Conservation (phyloP, 805 yeast species). For the Candida sonorensis region DNA sequence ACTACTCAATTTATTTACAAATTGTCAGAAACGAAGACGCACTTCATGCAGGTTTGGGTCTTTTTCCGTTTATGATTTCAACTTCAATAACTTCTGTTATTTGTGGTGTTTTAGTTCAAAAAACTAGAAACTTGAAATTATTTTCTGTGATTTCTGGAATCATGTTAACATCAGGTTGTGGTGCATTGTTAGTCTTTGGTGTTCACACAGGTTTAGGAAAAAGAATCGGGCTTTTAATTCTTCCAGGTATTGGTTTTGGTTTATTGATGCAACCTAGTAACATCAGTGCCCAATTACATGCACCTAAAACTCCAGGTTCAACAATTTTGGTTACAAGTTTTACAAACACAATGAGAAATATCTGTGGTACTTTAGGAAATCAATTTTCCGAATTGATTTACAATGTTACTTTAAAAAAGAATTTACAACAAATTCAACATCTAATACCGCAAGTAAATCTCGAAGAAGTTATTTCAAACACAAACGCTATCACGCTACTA, state of each 20-base stretch:
- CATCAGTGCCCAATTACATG: constrained; percentile 39
- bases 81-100: constrained; percentile 32
- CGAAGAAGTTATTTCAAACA: background rate
- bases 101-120: constrained; percentile 33
- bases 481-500: constrained; percentile 4
- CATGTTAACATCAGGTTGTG: constrained; percentile 36
- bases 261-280: constrained; percentile 36
- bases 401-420: constrained; percentile 21
- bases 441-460: background rate
- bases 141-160: constrained; percentile 30
- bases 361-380: constrained; percentile 41
- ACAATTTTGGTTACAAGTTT: constrained; percentile 41
- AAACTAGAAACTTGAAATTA: constrained; percentile 35
- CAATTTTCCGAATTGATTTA: constrained; percentile 37
- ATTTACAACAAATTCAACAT: constrained; percentile 5
- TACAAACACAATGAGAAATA: constrained; percentile 35
- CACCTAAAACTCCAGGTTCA: constrained; percentile 46
- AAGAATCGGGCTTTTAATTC: constrained; percentile 39
- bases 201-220: constrained; percentile 28
- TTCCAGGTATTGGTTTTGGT: constrained; percentile 41
- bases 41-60: constrained; percentile 38
- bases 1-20: constrained; percentile 43
- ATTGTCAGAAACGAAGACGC: constrained; percentile 35
- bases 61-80: constrained; percentile 36
- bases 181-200: constrained; percentile 35